Evolutionary conservation across 2,329 filamentous ascomycete genomes (phyloP), one percentile per base, ranked within the genome.

Genomic region (Akanthomyces uredinophilus): DNA sequence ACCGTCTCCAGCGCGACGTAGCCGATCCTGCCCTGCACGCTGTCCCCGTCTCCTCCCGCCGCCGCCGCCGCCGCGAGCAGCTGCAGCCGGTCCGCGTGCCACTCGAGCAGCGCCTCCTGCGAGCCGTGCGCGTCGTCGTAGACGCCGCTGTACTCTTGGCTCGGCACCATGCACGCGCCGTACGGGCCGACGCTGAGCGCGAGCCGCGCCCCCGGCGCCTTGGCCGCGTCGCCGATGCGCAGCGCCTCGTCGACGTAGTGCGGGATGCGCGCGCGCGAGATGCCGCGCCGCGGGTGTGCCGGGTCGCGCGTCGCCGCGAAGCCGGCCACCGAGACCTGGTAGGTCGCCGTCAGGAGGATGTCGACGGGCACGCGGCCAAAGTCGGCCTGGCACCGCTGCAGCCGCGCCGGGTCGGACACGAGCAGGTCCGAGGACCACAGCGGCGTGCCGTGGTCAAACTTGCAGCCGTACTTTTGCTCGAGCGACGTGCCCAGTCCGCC

Each of bases 341-440:
- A 90, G 0, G 87, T 90, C 8, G 86, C 87, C 11, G 86, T 89
- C 52, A 87, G 78, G 22, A 90, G 72, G 32, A 90, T 77, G 68
- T 90, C 85, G 61, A 83, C 82, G 41, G 84, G 86, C 1, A 83
- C 80, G 8, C 69, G 64, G 58, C 75, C 78, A 70, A 39, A 88
- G 65, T 82, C 81, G 58, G 70, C 68, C 68, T 88, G 86, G 69
- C 83, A 86, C 35, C 74, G 73, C 63, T 78, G 72, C 10, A 88
- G 79, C 1, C 79, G 84, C 8, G 75, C 66, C 3, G 77, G 79
- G 65, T 81, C 77, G 41, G 80, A 76, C 59, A 88, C 68, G n/a
- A 90, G 79, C 6, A 89, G 78, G 68, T 89, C 82, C 0, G 86
- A 86, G 0, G 87, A 88, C 87, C 87, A 90, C 44, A 90, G 79